Evolutionary conservation across 139 green algal species (phyloP), one percentile per base, ranked within the genome.

Genomic region (Protoeuglena noctilucae): DNA sequence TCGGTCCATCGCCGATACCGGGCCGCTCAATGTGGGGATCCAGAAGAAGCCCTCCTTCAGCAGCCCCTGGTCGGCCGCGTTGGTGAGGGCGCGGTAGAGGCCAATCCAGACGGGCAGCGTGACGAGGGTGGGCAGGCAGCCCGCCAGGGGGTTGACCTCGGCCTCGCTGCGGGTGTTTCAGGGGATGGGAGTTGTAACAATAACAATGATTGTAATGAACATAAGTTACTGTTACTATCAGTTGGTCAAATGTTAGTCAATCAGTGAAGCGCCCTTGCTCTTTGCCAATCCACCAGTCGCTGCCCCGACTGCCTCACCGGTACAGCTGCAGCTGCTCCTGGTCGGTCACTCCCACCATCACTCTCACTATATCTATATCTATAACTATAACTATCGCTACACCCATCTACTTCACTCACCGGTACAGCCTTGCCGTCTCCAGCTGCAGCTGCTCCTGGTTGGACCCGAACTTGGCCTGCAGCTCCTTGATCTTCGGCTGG

Each of bases 71-170:
- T 84, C 70, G 2, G 86, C 81, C 18, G 85, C 88, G 63, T 93
- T 88, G 28, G 70, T 83, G 41, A 96, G 66, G 12, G 83, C 85
- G n/a, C 78, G 77, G 78, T 96, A 96, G 16, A 96, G 81, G 0
- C 79, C 87, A 57, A 95, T 95, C 67, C 85, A 96, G 16, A 96
- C 76, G 19, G 87, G 87, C 45, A 96, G 77, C 28, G 87, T 95
- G 24, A 71, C 85, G 21, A 96, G 72, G 0, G 87, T 89, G 28
- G 87, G 87, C 48, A 96, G 70, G 73, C 87, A 96, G 2, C 87
- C 87, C 53, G 78, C 87, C 53, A 95, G 69, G 1, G 89, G 84
- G 75, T 97, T 97, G 39, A 97, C 80, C 14, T 76, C 71, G 16
- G 60, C 69, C 19, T 61, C 61, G 41, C n/a, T n/a, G n/a, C n/a